Evolutionary conservation across 441 rosid genomes (phyloP).

Genomic region (Adansonia rubrostipa): DNA sequence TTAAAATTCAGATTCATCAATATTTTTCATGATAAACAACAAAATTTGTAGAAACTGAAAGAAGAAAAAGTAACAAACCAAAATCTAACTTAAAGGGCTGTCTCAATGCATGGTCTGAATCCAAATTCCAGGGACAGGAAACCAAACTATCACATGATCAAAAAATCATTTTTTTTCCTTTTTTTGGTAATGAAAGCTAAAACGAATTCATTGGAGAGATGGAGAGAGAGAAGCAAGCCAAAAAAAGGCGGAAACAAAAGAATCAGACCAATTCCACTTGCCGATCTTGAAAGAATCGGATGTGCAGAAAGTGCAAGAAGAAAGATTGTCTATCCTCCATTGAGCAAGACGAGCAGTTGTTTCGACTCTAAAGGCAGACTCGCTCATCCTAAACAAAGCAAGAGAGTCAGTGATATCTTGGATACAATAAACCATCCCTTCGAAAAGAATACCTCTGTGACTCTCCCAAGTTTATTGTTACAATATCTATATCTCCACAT

Average conservation of each 20-base stretch:
- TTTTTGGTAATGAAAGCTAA: not conserved
- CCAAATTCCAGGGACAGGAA: not conserved
- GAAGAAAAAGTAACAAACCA: not conserved
- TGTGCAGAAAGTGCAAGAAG: constrained; percentile 87
- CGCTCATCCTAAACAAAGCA: constrained; percentile 82
- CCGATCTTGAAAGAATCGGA: constrained; percentile 97
- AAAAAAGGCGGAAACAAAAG: not conserved
- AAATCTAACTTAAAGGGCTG: not conserved
- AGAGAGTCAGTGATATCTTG: constrained; percentile 80
- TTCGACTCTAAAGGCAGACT: constrained; percentile 81
- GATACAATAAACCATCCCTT: constrained; percentile 85
- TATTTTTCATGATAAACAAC: constrained; percentile 5
- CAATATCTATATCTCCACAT: constrained; percentile 20
- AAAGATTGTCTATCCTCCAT: constrained; percentile 88
- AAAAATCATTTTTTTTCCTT: not conserved
- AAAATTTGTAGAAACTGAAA: not conserved
- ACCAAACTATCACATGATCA: not conserved
- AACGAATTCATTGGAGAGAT: not conserved
- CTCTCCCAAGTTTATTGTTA: constrained; percentile 82
- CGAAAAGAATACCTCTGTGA: constrained; percentile 68
- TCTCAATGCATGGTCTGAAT: not conserved
- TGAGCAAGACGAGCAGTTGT: constrained; percentile 91
- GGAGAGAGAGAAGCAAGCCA: not conserved
- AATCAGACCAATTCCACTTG: constrained; percentile 77
- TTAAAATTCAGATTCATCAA: constrained; percentile 14